These are phyloP conservation scores for Cercospora sesami DNA, from an alignment of 2,329 filamentous ascomycete species.

Conservation along the genomic window DNA sequence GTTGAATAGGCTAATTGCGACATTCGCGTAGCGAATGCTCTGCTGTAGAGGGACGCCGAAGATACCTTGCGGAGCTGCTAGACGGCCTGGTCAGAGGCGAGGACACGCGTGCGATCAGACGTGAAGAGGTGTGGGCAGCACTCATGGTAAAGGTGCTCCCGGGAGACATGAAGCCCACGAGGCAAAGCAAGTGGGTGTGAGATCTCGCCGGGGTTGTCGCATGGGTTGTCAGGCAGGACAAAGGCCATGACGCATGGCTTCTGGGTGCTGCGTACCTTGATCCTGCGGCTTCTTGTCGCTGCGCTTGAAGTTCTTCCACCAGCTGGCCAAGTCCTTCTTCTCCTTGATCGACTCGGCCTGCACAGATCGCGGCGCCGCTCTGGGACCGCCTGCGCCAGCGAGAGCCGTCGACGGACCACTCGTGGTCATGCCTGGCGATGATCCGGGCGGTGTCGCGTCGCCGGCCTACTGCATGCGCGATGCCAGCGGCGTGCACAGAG, in stretches of 20 bases:
- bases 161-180: not conserved
- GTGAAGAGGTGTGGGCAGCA: not conserved
- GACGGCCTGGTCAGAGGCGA: slow-evolving; percentile 20
- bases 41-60: slow-evolving; percentile 91
- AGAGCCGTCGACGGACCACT: slow-evolving; percentile 44
- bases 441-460: slow-evolving; percentile 23
- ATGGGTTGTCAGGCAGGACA: not conserved
- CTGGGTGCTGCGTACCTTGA: slow-evolving; percentile 54
- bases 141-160: not conserved
- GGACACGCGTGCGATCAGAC: not conserved
- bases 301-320: slow-evolving; percentile 94
- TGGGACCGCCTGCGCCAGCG: slow-evolving; percentile 47
- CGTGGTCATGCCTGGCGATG: slow-evolving; percentile 42
- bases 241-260: slow-evolving; percentile 9
- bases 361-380: slow-evolving; percentile 47
- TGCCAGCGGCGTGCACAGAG: slow-evolving; percentile 4
- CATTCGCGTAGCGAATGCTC: slow-evolving; percentile 96
- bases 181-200: not conserved
- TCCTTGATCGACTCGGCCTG: slow-evolving; percentile 69
- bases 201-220: slow-evolving; percentile 3
- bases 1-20: slow-evolving; percentile 93
- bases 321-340: slow-evolving; percentile 85
- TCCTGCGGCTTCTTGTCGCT: slow-evolving; percentile 63
- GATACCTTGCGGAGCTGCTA: slow-evolving; percentile 65
- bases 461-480: slow-evolving; percentile 30